A percentile compares a stretch with the other conserved stretches of the same genome.
These are phyloP conservation scores for Tuber brumale DNA, from an alignment of 495 filamentous ascomycete species.

Conservation along the genomic window DNA sequence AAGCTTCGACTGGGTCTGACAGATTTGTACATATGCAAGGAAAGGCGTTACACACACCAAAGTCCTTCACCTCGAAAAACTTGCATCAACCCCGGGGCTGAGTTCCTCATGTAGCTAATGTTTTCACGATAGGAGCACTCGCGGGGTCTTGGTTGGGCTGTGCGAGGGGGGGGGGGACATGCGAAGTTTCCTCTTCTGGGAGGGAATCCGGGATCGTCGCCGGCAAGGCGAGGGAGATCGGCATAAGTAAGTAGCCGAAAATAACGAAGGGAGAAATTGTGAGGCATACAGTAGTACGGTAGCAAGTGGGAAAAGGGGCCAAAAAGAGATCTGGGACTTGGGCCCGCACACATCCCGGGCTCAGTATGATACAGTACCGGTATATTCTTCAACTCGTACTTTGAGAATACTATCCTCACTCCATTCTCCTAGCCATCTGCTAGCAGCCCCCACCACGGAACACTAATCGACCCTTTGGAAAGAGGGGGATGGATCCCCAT, in stretches of 20 bases:
- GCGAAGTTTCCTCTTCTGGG: not conserved
- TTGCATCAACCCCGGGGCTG: too few species aligned
- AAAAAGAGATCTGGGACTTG: not conserved
- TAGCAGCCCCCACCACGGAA: not conserved
- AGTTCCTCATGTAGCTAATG: too few species aligned
- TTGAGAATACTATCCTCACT: not conserved
- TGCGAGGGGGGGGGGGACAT: not conserved
- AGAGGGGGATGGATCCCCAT: not conserved
- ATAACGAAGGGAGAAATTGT: not conserved
- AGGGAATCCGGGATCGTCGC: not conserved
- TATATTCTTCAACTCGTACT: not conserved
- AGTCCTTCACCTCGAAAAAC: too few species aligned
- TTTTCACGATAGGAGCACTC: not conserved
- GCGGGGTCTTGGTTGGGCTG: not conserved
- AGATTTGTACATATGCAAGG: too few species aligned
- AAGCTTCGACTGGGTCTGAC: too few species aligned
- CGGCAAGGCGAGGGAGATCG: not conserved
- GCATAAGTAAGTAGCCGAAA: not conserved
- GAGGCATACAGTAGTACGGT: not conserved
- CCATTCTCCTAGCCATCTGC: not conserved
- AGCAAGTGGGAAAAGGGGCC: not conserved
- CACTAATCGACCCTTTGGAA: not conserved
- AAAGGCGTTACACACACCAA: too few species aligned
- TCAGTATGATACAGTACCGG: not conserved
- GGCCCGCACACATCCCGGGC: not conserved